A percentile compares a stretch with the other conserved stretches of the same genome.
These are phyloP conservation scores for Psilocybe tampanensis DNA, from an alignment of 768 basidiomycete species.

Conservation along the genomic window DNA sequence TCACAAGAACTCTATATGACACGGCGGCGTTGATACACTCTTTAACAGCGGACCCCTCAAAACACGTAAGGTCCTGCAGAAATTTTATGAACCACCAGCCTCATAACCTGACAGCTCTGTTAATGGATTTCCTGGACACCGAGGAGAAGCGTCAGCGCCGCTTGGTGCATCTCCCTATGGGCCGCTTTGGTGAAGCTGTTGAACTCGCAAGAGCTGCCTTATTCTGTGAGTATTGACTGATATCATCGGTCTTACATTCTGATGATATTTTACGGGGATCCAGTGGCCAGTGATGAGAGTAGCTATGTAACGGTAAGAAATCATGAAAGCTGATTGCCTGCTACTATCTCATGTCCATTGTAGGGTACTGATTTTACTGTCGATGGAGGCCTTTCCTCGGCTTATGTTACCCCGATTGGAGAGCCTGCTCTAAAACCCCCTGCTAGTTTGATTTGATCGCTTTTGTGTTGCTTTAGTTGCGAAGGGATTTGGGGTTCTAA, in stretches of 20 bases:
- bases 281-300: constrained; percentile 86
- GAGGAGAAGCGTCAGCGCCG: constrained; percentile 92
- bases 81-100: not conserved
- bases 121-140: constrained; percentile 99
- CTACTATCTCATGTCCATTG: constrained; percentile 1
- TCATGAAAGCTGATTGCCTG: not conserved
- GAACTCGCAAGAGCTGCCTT: constrained; percentile 93
- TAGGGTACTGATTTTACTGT: constrained; percentile 94
- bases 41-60: constrained; percentile 82
- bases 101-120: constrained; percentile 60
- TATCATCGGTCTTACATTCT: constrained; percentile 9
- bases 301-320: constrained; percentile 87
- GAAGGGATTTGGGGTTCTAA: not conserved
- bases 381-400: constrained; percentile 90
- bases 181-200: constrained; percentile 95
- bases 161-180: constrained; percentile 92
- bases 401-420: constrained; percentile 90
- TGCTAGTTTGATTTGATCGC: constrained; percentile 49
- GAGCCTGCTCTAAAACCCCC: constrained; percentile 76
- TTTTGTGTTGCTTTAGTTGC: not conserved
- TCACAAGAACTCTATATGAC: constrained; percentile 6
- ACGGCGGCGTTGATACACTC: constrained; percentile 9
- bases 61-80: constrained; percentile 65
- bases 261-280: constrained; percentile 47
- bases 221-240: constrained; percentile 67